Evolutionary conservation across 2,329 filamentous ascomycete species (phyloP).

Genomic region (Pseudogymnoascus sp.): DNA sequence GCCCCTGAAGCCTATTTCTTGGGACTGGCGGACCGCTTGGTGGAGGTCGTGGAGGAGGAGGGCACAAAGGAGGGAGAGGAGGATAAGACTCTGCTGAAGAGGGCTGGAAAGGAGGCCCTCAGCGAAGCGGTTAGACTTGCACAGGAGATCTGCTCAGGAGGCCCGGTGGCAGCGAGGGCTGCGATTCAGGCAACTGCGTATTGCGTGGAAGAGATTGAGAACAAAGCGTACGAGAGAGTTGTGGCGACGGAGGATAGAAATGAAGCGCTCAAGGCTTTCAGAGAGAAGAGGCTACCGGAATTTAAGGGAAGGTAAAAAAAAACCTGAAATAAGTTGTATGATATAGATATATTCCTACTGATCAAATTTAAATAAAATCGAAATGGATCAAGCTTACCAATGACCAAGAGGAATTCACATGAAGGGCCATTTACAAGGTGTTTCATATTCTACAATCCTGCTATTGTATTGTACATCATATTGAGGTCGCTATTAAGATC

Average conservation of each 20-base stretch:
- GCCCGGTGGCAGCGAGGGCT: constrained; percentile 72
- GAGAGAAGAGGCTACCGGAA: constrained; percentile 62
- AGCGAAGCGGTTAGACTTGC: constrained; percentile 72
- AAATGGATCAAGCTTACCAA: not conserved
- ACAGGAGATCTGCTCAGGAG: constrained; percentile 79
- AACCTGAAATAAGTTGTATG: not conserved
- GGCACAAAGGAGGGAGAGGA: constrained; percentile 35
- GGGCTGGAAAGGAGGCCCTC: constrained; percentile 60
- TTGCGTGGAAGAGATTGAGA: constrained; percentile 71
- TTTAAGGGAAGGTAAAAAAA: constrained; percentile 48
- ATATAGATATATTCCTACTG: not conserved
- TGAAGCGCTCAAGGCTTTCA: constrained; percentile 82
- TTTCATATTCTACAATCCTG: constrained; percentile 9
- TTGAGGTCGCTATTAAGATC: constrained; percentile 9
- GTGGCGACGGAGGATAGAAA: constrained; percentile 76
- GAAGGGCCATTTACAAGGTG: not conserved
- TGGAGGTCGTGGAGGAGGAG: constrained; percentile 61
- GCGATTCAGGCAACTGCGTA: constrained; percentile 70
- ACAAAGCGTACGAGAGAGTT: constrained; percentile 76
- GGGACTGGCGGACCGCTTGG: constrained; percentile 81
- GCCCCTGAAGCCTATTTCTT: constrained; percentile 85
- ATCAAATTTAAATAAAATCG: not conserved
- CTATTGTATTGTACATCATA: constrained; percentile 9
- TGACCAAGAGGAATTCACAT: not conserved
- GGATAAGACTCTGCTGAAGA: constrained; percentile 39